Evolutionary conservation across 106 monocot genomes (phyloP).

Genomic region (Dioscorea alata): DNA sequence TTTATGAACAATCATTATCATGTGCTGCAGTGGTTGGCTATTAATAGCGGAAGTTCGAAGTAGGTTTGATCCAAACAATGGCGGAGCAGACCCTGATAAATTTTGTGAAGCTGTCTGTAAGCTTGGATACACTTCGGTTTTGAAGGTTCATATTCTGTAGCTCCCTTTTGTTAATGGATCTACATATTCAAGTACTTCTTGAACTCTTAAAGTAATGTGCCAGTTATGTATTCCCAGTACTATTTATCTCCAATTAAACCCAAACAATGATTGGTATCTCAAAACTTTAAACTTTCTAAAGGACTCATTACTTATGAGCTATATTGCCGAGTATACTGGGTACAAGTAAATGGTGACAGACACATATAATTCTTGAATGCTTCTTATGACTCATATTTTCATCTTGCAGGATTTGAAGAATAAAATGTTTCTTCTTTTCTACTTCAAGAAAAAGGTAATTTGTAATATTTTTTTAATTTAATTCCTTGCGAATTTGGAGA

Average conservation of each 20-base stretch:
- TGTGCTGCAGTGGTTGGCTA: slow-evolving; percentile 83
- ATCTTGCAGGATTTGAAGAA: slow-evolving; percentile 46
- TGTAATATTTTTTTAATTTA: no score
- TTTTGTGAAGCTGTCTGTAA: slow-evolving; percentile 53
- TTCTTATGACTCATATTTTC: no score
- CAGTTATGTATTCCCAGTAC: no score
- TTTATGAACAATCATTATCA: neutral
- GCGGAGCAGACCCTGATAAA: slow-evolving; percentile 79
- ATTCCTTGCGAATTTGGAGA: neutral
- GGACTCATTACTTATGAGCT: neutral
- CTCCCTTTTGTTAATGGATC: neutral
- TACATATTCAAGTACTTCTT: no score
- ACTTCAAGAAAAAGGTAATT: slow-evolving; percentile 53
- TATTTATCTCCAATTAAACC: no score
- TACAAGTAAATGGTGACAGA: no score
- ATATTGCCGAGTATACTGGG: neutral
- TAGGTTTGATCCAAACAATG: slow-evolving; percentile 89
- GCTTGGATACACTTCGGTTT: slow-evolving; percentile 50
- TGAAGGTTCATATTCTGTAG: slow-evolving; percentile 28
- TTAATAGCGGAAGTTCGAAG: slow-evolving; percentile 95
- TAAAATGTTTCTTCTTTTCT: slow-evolving; percentile 76
- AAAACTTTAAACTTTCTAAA: neutral
- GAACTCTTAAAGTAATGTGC: no score
- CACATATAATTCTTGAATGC: no score
- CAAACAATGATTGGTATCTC: neutral